Conservation (phyloP, 1,139 yeast genomes). For the Magnusiomyces paraingens region DNA sequence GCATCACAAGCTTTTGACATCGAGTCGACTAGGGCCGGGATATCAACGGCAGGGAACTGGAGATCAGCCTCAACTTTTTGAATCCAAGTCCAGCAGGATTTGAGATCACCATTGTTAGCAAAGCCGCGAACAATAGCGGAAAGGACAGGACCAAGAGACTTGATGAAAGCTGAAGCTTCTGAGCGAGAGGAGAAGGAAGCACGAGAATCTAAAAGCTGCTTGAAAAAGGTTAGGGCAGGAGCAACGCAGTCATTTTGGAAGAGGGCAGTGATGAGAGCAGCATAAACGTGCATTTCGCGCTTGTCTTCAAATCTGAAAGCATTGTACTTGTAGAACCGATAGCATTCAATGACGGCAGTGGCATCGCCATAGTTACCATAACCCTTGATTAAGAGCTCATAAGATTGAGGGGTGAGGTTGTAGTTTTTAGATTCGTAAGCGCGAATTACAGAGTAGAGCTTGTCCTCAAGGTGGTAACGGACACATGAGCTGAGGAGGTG, state of each 20-base stretch:
- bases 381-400: constrained; percentile 17
- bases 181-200: constrained; percentile 6
- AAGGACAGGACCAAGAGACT: constrained; percentile 13
- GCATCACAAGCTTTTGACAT: constrained; percentile 22
- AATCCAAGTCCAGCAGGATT: constrained; percentile 34
- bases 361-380: constrained; percentile 20
- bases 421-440: constrained; percentile 12
- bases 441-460: constrained; percentile 12
- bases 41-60: constrained; percentile 19
- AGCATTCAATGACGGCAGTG: constrained; percentile 17
- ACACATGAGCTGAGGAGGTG: constrained; percentile 21
- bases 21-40: constrained; percentile 19
- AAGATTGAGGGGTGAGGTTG: constrained; percentile 11
- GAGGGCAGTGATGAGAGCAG: constrained; percentile 31
- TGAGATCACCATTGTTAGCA: constrained; percentile 24
- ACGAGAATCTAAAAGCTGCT: constrained; percentile 20
- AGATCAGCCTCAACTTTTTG: constrained; percentile 23
- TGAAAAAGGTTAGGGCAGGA: constrained; percentile 28
- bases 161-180: constrained; percentile 7
- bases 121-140: constrained; percentile 28
- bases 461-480: constrained; percentile 13
- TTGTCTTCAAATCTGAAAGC: constrained; percentile 8
- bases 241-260: constrained; percentile 25
- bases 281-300: constrained; percentile 21
- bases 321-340: constrained; percentile 11